Base-by-base conservation (phyloP, 2,329 filamentous ascomycete genomes). In the Trichophyton simii region DNA sequence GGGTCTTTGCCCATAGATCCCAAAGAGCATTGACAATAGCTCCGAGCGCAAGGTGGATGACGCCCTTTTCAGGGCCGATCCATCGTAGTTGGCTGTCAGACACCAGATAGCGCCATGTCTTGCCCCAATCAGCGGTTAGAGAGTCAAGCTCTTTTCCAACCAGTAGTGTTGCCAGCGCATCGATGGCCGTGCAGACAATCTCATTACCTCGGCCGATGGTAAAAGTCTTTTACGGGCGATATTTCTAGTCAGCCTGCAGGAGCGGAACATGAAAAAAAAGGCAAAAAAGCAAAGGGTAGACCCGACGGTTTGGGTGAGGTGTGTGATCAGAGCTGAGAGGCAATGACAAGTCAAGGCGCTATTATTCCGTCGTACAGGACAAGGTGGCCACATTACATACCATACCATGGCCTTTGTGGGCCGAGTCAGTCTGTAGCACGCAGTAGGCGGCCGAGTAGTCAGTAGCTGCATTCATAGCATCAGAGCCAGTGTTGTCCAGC, bases 381-480 rank as follows among this genome's bases (percentile, higher is more conserved):
- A 38, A 38, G 8, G 34, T 13, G 8, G 34, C 11, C 34, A 38
- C 18, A 20, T 41, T 41, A 44, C 67, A 58, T 69, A 76, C 75
- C 73, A 77, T 76, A 62, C 75, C 75, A 61, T 77, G 74, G 61
- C 75, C 75, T 44, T 66, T 66, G 63, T 72, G 65, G 22, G 69
- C 63, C 0, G 87, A 86, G 72, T 95, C 87, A 22, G 91, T 96
- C 71, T 89, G 79, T 57, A 96, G 78, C 69, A 96, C 92, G 74
- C 90, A 95, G 79, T 96, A 96, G n/a, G 91, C 91, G 11, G 91
- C 82, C 1, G 90, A 95, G 77, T 96, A 96, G 76, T 96, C 90
- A 64, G 90, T 88, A 1, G 91, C 90, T 2, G 89, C 88, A 72
- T 96, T 96, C 91, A 96, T 96, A 70, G 90, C 91, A 82, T 96